Evolutionary conservation across 1,284 basidiomycete species (phyloP), one percentile per base, ranked within the genome.

Genomic region (Cutaneotrichosporon dermatis): DNA sequence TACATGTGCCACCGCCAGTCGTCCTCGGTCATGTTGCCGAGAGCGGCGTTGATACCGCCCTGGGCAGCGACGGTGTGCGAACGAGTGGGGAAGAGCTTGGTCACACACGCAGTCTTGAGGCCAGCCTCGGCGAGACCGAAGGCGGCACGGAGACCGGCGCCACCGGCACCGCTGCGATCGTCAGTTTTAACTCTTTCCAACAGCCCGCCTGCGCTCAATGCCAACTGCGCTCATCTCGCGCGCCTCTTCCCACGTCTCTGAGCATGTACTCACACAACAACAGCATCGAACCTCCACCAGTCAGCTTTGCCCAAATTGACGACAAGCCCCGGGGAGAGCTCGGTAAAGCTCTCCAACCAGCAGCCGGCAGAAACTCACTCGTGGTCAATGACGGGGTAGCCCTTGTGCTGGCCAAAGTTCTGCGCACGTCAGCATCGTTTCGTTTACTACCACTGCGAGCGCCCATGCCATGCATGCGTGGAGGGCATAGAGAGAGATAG

Each of bases 1-100:
- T 79, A 79, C 91, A 98, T 97, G 79, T 99, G 95, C 96, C 96
- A 99, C 80, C 96, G 83, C 95, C 94, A 98, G 79, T 97, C 93
- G 75, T 97, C 93, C 80, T 97, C 93, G 11, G 92, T 95, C 91
- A 96, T 95, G 83, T 99, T 99, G 63, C 95, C 96, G 59, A 99
- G 85, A 49, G 96, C 96, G 72, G 96, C 95, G 81, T 99, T 99
- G 79, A 99, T 95, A 80, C 96, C 96, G 76, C 96, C 96, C 84
- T 98, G 95, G 57, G 96, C 96, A 64, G 96, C 96, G 68, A 99
- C 96, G 44, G 96, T 99, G 79, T 99, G 96, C 81, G 89, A 93
- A 79, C 96, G 86, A 35, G 96, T 99, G n/a, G 96, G 96, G 84
- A 99, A 99, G 33, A 99, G 85, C 81, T 99, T 99, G 69, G 95